Evolutionary conservation across 192 early-diverging fungal species (phyloP), one percentile per base, ranked within the genome.

Genomic region (Coemansia sp.): DNA sequence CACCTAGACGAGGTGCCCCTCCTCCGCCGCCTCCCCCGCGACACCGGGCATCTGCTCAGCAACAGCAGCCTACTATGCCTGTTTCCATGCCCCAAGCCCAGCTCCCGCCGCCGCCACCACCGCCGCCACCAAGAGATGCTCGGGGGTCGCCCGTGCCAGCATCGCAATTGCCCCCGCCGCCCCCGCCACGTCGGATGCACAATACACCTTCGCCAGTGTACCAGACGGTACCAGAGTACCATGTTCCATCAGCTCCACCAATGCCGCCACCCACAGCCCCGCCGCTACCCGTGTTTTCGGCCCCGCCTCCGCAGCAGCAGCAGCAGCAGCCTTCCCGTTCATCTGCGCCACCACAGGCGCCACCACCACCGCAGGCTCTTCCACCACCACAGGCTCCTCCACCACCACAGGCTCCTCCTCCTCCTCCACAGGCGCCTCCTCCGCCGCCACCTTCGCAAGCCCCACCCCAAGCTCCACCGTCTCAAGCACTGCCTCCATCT

Each of bases 11-110:
- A 3, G 64, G 35, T 34, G 55, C 48, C 6, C 69, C 68, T 5
- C 68, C 64, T n/a, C 68, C 65, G 16, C 75, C 72, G 3, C 69
- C 63, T 55, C 52, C 52, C 25, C 52, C 52, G 26, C 52, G 52
- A 55, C 52, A 55, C 52, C 28, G 52, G 25, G 52, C 52, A 18
- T 21, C 59, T 8, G 31, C 61, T 36, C 61, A 45, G 38, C 69
- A 62, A 3, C 42, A 33, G 26, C 59, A 39, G 16, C 48, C 25
- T 12, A 14, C 52, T 55, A 31, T 55, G 14, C 52, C 52, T 28
- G 16, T 55, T 14, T 55, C 52, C 7, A 55, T 55, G 52, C 52
- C 52, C 0, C 52, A 55, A 26, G 52, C 52, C 13, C 52, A 55
- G 52, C 14, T 55, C 28, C 52, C 52, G 14, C 52, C 31, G 18